Evolutionary conservation across 805 yeast species (phyloP).

Genomic region (Candida patagonica): DNA sequence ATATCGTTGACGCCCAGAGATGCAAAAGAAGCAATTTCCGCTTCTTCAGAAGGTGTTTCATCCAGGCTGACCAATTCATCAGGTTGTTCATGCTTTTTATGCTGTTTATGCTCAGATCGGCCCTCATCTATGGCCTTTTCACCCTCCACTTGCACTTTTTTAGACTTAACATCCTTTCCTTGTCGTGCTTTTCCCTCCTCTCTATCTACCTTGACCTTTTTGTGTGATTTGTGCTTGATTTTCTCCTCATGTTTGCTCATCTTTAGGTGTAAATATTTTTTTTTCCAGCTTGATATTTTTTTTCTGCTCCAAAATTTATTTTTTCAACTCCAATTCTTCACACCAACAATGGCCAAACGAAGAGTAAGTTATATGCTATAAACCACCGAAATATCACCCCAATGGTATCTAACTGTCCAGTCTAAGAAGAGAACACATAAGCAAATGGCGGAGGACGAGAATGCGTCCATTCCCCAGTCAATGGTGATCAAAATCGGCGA

Average conservation of each 20-base stretch:
- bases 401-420: constrained; percentile 24
- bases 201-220: constrained; percentile 2
- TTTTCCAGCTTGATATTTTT: neutral
- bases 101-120: neutral
- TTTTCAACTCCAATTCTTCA: neutral
- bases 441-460: constrained; percentile 51
- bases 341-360: constrained; percentile 43
- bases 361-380: constrained; percentile 30
- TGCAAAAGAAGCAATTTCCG: constrained; percentile 17
- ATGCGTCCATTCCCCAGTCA: constrained; percentile 73
- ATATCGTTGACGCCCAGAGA: constrained; percentile 29
- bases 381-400: neutral
- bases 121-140: neutral
- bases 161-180: neutral
- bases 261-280: neutral
- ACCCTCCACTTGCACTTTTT: neutral
- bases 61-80: neutral
- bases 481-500: constrained; percentile 88
- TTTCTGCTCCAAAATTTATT: neutral
- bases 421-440: constrained; percentile 84
- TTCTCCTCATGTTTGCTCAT: constrained; percentile 6
- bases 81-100: neutral
- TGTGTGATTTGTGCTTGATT: neutral
- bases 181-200: too few species aligned
- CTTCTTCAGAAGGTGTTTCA: constrained; percentile 3